Conservation (phyloP, 257 asterid species). For the Mentha longifolia region DNA sequence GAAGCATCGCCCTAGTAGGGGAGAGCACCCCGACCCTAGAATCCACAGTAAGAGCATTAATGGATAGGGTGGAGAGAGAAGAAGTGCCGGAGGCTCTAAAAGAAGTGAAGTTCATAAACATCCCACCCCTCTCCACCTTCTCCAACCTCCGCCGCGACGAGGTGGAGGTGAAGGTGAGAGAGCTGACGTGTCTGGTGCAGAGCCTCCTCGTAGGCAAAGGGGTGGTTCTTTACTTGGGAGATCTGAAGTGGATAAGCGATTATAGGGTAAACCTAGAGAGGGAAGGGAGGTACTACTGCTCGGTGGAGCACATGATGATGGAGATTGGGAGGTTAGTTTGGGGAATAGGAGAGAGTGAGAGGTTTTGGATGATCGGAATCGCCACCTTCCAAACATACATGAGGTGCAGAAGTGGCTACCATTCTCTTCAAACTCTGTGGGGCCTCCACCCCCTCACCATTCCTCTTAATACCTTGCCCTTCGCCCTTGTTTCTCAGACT, state of each 20-base stretch:
- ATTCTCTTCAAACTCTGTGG: conserved; percentile 74
- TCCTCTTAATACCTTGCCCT: conserved; percentile 60
- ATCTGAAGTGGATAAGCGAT: conserved; percentile 78
- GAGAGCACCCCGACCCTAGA: conserved; percentile 56
- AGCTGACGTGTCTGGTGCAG: conserved; percentile 54
- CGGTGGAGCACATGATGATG: conserved; percentile 82
- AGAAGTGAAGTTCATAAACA: conserved; percentile 59
- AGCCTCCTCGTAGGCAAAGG: conserved; percentile 61
- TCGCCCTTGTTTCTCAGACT: conserved; percentile 67
- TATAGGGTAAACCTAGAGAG: conserved; percentile 46
- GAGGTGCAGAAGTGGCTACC: conserved; percentile 67
- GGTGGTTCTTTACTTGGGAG: conserved; percentile 82
- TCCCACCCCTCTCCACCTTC: conserved; percentile 61
- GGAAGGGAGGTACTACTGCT: conserved; percentile 54
- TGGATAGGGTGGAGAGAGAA: conserved; percentile 60
- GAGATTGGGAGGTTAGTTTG: conserved; percentile 67
- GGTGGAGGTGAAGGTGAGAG: conserved; percentile 67
- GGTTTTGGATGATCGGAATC: conserved; percentile 76
- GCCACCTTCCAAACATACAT: conserved; percentile 75
- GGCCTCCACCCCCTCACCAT: conserved; percentile 73
- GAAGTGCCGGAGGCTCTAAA: conserved; percentile 51
- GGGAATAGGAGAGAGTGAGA: conserved; percentile 55
- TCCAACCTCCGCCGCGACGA: conserved; percentile 59
- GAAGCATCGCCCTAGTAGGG: conserved; percentile 63
- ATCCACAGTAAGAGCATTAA: conserved; percentile 50